Percentiles rank a stretch among this genome's conserved stretches.
phyloP scores from a whole-genome alignment of 2,329 filamentous ascomycete species.

The Penicillium hesseltinei region DNA sequence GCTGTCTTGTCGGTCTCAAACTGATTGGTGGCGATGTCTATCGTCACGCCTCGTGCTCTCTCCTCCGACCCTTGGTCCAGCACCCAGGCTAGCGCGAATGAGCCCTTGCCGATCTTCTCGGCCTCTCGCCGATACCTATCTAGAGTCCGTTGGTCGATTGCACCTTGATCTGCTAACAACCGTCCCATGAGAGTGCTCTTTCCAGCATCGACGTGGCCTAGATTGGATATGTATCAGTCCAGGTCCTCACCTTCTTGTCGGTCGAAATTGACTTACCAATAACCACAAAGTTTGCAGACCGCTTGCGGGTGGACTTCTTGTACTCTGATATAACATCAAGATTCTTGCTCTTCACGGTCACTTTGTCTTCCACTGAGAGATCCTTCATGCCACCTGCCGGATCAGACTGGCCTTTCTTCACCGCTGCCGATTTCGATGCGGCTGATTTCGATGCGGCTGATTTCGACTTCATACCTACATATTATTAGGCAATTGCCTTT shows the following conservation, averaged over 20 bases:
- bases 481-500: conserved; percentile 38
- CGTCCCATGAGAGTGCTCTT: conserved; percentile 98
- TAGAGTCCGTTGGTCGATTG: conserved; percentile 82
- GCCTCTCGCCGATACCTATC: conserved; percentile 87
- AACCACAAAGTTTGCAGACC: conserved; percentile 84
- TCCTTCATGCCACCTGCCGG: conserved; percentile 50
- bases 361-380: conserved; percentile 50
- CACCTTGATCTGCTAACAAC: conserved; percentile 82
- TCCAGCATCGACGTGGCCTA: conserved; percentile 93
- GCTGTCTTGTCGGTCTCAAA: conserved; percentile 84
- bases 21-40: conserved; percentile 92
- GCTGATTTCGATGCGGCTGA: conserved; percentile 43
- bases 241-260: neutral
- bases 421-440: conserved; percentile 38
- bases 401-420: conserved; percentile 44
- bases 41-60: conserved; percentile 84
- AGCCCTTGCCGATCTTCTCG: conserved; percentile 86
- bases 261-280: conserved; percentile 61
- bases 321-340: conserved; percentile 81
- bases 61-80: conserved; percentile 91
- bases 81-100: conserved; percentile 95
- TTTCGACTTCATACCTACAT: conserved; percentile 47
- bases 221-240: conserved; percentile 25
- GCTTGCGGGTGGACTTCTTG: conserved; percentile 71
- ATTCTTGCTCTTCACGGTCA: conserved; percentile 68